Conservation (phyloP, 352 stramenopile genomes). For the Globisporangium heterothallicum region DNA sequence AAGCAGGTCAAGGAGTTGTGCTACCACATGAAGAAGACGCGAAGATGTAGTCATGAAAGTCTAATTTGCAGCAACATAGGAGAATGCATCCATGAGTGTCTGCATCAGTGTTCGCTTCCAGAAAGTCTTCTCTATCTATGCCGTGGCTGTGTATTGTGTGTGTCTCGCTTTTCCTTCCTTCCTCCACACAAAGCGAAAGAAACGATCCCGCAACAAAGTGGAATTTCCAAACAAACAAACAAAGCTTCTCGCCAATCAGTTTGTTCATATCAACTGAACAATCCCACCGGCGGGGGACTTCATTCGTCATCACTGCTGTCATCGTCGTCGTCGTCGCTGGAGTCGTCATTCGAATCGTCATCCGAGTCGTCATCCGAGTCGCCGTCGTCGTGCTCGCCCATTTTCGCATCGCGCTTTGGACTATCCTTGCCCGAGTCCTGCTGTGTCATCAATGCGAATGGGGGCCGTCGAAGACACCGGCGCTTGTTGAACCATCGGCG, state of each 20-base stretch:
- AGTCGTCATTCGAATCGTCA: constrained; percentile 42
- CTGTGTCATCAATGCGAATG: constrained; percentile 80
- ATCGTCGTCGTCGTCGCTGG: constrained; percentile 43
- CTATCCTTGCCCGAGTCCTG: constrained; percentile 61
- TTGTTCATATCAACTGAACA: constrained; percentile 7
- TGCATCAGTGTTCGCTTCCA: too few species aligned
- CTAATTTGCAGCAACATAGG: too few species aligned
- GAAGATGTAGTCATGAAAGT: too few species aligned
- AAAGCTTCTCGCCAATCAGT: constrained; percentile 6
- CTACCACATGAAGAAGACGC: too few species aligned
- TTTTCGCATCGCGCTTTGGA: constrained; percentile 26
- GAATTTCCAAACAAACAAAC: not conserved
- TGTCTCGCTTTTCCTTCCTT: too few species aligned
- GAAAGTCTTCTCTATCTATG: too few species aligned
- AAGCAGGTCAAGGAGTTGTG: too few species aligned
- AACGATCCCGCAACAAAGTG: not conserved
- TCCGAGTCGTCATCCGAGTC: constrained; percentile 23
- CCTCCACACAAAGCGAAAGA: too few species aligned
- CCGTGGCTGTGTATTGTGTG: too few species aligned
- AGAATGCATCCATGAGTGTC: too few species aligned
- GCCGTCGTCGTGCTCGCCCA: constrained; percentile 6
- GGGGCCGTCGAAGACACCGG: constrained; percentile 71
- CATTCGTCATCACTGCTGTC: constrained; percentile 18
- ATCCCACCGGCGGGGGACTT: constrained; percentile 11
- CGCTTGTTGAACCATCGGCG: constrained; percentile 85